These are phyloP conservation scores for Malbranchea cinnamomea DNA, from an alignment of 2,329 filamentous ascomycete species.

Conservation along the genomic window DNA sequence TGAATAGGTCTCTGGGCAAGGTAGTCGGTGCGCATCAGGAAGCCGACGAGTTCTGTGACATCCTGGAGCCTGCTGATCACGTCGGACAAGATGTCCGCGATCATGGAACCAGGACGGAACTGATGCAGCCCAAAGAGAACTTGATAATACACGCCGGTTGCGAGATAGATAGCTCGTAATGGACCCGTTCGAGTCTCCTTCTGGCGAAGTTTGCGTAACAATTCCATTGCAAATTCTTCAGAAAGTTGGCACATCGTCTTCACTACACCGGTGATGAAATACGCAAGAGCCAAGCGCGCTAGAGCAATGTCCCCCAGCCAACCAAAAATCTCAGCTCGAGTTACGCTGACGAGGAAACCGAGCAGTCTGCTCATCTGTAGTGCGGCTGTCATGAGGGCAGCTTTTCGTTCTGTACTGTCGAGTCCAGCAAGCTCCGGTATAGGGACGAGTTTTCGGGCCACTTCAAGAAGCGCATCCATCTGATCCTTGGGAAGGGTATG, in stretches of 20 bases:
- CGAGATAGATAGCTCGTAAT: slow-evolving; percentile 11
- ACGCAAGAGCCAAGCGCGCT: slow-evolving; percentile 9
- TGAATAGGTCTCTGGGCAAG: neutral
- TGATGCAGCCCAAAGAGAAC: slow-evolving; percentile 3
- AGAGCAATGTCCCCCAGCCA: slow-evolving; percentile 5
- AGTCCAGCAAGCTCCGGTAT: slow-evolving; percentile 5
- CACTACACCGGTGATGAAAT: slow-evolving; percentile 10
- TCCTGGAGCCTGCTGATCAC: slow-evolving; percentile 1
- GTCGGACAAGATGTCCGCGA: slow-evolving; percentile 3
- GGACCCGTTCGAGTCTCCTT: slow-evolving; percentile 11
- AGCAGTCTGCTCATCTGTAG: slow-evolving; percentile 10
- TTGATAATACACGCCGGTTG: slow-evolving; percentile 5
- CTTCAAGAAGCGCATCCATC: slow-evolving; percentile 6
- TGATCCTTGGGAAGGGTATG: slow-evolving; percentile 3
- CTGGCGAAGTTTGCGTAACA: slow-evolving; percentile 1
- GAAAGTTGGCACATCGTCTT: slow-evolving; percentile 12
- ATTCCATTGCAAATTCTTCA: slow-evolving; percentile 3
- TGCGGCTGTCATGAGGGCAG: slow-evolving; percentile 8
- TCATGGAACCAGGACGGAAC: slow-evolving; percentile 5
- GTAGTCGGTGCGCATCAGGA: slow-evolving; percentile 1
- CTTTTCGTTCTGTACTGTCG: neutral
- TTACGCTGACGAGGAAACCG: slow-evolving; percentile 9
- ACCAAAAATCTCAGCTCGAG: slow-evolving; percentile 7
- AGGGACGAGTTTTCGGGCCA: slow-evolving; percentile 5
- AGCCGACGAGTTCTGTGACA: neutral